phyloP scores from a whole-genome alignment of 73 alveolate genomes.

The Effrenium voratum region DNA sequence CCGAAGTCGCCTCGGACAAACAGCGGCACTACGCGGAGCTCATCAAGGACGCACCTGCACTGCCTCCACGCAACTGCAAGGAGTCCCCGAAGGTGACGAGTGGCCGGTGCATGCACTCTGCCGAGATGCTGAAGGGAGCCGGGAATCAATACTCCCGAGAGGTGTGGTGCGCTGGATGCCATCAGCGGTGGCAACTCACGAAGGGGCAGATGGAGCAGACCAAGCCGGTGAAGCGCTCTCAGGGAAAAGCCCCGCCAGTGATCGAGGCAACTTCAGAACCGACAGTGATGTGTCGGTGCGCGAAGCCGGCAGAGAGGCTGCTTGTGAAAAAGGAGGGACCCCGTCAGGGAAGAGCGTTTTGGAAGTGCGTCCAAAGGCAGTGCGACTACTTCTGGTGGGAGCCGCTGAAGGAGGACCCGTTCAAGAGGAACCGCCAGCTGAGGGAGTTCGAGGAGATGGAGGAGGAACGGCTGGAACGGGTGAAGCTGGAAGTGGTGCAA shows the following conservation, averaged over 20 bases:
- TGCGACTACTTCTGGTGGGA: slow-evolving; percentile 69
- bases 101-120: neutral
- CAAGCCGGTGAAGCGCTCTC: neutral
- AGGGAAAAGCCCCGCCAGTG: neutral
- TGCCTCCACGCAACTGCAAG: neutral
- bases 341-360: neutral
- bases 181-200: neutral
- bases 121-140: neutral
- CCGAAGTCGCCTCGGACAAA: neutral
- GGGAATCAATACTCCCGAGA: slow-evolving; percentile 32
- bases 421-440: too few relatives aligned
- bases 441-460: neutral
- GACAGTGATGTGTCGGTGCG: neutral
- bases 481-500: neutral
- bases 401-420: neutral
- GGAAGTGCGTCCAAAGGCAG: neutral
- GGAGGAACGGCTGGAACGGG: neutral
- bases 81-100: neutral
- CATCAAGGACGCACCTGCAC: neutral
- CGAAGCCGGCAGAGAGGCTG: neutral
- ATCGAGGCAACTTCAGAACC: neutral
- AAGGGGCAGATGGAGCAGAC: neutral
- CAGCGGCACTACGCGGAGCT: neutral
- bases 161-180: slow-evolving; percentile 28
- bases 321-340: slow-evolving; percentile 44